phyloP scores from a whole-genome alignment of 2,329 filamentous ascomycete genomes.

The Botrytis paeoniae region DNA sequence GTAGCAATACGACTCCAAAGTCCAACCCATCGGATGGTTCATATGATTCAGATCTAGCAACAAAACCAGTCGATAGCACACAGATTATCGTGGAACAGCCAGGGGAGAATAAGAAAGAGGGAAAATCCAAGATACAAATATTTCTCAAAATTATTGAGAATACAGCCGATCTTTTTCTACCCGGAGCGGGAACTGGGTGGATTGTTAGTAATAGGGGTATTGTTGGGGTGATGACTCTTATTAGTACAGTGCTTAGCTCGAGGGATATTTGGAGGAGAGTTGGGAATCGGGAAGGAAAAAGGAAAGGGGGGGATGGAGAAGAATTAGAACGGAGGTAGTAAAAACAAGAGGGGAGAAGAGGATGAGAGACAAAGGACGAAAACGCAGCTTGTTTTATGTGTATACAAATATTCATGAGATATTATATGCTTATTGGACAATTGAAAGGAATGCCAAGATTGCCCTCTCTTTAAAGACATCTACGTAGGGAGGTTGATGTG shows the following conservation, averaged over 20 bases:
- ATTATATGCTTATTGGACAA: too few relatives aligned
- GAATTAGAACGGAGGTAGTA: not conserved
- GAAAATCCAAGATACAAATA: not conserved
- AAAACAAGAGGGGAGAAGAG: not conserved
- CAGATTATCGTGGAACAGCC: not conserved
- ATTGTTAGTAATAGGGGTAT: constrained; percentile 48
- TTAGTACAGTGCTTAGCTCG: constrained; percentile 60
- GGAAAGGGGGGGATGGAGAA: not conserved
- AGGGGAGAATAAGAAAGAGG: not conserved
- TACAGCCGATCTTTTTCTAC: constrained; percentile 59
- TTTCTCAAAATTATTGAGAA: constrained; percentile 48
- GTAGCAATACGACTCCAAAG: too few relatives aligned
- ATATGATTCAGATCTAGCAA: not conserved
- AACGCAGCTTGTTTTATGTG: too few relatives aligned
- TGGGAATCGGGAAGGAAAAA: not conserved
- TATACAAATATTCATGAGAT: too few relatives aligned
- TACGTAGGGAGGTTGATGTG: too few relatives aligned
- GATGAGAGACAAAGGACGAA: not conserved
- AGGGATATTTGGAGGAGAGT: constrained; percentile 58
- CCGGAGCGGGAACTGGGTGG: constrained; percentile 60
- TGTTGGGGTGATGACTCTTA: constrained; percentile 57
- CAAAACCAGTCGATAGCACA: not conserved
- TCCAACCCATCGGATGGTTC: not conserved
- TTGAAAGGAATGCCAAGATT: too few relatives aligned
- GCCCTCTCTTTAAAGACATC: too few relatives aligned